Conservation (phyloP, 2,329 filamentous ascomycete genomes). For the Didymosphaeria variabile region DNA sequence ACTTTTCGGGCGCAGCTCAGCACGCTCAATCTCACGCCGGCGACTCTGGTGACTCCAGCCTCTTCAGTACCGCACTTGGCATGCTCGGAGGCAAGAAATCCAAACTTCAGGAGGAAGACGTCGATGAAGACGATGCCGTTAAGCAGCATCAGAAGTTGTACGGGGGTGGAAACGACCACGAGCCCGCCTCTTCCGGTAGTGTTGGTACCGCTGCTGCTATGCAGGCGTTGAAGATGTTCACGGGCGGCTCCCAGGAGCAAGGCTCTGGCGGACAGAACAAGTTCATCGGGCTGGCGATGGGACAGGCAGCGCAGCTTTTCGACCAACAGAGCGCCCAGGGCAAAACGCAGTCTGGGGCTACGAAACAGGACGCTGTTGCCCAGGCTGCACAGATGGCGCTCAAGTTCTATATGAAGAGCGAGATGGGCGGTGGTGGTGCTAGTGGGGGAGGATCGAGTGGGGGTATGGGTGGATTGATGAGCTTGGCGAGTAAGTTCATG, state of each 20-base stretch:
- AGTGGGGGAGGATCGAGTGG: constrained; percentile 53
- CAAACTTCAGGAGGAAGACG: constrained; percentile 58
- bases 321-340: constrained; percentile 67
- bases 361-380: constrained; percentile 82
- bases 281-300: constrained; percentile 87
- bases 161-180: constrained; percentile 56
- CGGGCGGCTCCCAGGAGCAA: constrained; percentile 58
- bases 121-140: constrained; percentile 74
- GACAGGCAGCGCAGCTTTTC: constrained; percentile 82
- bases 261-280: constrained; percentile 71
- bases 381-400: constrained; percentile 85
- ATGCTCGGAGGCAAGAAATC: constrained; percentile 65
- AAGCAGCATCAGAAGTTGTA: constrained; percentile 81
- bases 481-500: constrained; percentile 70
- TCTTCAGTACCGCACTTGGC: constrained; percentile 67
- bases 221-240: constrained; percentile 84
- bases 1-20: constrained; percentile 63
- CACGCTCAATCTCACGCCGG: constrained; percentile 65
- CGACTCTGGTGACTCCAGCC: constrained; percentile 56
- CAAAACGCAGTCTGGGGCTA: constrained; percentile 64
- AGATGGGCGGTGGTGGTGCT: constrained; percentile 60
- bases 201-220: constrained; percentile 78
- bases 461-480: constrained; percentile 62
- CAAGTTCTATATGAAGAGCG: constrained; percentile 89
- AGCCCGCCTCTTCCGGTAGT: constrained; percentile 54